These are phyloP conservation scores for Linaria vulgaris DNA, from an alignment of 257 asterid genomes.

Conservation along the genomic window DNA sequence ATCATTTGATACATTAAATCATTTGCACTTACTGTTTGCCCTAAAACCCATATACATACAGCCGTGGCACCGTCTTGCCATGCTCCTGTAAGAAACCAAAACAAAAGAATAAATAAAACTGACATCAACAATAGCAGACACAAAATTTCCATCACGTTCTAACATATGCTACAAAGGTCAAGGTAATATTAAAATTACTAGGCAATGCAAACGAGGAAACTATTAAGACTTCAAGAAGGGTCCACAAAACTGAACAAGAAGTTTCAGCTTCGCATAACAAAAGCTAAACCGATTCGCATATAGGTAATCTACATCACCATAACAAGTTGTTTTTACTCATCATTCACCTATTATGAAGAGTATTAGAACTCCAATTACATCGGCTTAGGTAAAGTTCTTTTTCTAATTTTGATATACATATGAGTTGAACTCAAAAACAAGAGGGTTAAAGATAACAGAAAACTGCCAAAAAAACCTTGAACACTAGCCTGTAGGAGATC, in stretches of 20 bases:
- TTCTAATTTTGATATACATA: neutral
- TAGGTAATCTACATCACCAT: neutral
- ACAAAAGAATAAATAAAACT: neutral
- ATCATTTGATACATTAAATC: conserved; percentile 9
- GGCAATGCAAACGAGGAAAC: conserved; percentile 1
- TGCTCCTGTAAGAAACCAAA: conserved; percentile 55
- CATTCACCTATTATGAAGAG: neutral
- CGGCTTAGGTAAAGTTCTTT: neutral
- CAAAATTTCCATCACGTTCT: neutral
- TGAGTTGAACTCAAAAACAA: conserved; percentile 2
- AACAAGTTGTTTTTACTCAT: neutral
- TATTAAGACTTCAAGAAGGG: conserved; percentile 8
- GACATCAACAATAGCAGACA: neutral
- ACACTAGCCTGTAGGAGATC: conserved; percentile 75
- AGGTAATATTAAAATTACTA: neutral
- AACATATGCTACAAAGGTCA: neutral
- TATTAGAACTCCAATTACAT: neutral
- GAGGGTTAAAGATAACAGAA: conserved; percentile 18
- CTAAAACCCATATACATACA: conserved; percentile 84
- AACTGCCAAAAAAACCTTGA: conserved; percentile 52
- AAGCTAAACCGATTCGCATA: neutral
- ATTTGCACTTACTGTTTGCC: conserved; percentile 62
- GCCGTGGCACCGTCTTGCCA: conserved; percentile 99
- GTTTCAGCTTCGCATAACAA: conserved; percentile 8
- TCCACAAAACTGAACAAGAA: neutral